Evolutionary conservation across 176 grass and related monocot species (phyloP).

Genomic region (Carex parvula): DNA sequence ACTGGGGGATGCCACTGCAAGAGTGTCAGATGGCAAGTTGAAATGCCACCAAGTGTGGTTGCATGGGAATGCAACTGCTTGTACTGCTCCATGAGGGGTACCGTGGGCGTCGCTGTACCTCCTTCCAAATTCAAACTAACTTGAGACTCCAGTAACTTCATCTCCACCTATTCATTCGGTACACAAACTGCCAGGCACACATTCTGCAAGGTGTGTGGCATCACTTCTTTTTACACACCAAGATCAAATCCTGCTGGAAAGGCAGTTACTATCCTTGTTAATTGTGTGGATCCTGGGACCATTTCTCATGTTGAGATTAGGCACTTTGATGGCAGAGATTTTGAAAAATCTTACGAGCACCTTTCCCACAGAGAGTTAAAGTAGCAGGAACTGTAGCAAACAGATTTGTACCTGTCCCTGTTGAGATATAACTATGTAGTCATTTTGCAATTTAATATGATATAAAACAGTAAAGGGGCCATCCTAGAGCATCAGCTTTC

Average conservation of each 20-base stretch:
- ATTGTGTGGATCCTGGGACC: constrained; percentile 65
- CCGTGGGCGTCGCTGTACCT: constrained; percentile 53
- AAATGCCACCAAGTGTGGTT: constrained; percentile 56
- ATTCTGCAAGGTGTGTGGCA: constrained; percentile 82
- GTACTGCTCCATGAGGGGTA: constrained; percentile 61
- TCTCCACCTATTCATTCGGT: constrained; percentile 75
- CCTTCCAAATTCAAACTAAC: constrained; percentile 43
- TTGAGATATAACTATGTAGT: not conserved
- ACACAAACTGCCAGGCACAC: constrained; percentile 66
- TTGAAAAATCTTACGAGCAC: constrained; percentile 35
- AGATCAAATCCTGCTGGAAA: constrained; percentile 57
- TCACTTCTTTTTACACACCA: constrained; percentile 82
- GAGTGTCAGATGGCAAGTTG: constrained; percentile 50
- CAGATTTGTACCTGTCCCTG: not conserved
- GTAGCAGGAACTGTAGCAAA: not conserved
- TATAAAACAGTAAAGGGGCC: not conserved
- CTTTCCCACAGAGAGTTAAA: constrained; percentile 29
- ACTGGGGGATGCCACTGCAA: constrained; percentile 72
- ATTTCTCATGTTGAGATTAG: constrained; percentile 56
- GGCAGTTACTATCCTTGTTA: constrained; percentile 34
- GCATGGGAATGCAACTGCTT: constrained; percentile 70
- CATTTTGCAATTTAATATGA: not conserved
- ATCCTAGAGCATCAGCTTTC: not conserved
- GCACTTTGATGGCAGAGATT: constrained; percentile 45
- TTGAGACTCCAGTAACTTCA: constrained; percentile 34